A percentile compares a stretch with the other conserved stretches of the same genome.
Evolutionary conservation across 164 flowering plant species (phyloP).

Genomic region (Euptelea pleiosperma): DNA sequence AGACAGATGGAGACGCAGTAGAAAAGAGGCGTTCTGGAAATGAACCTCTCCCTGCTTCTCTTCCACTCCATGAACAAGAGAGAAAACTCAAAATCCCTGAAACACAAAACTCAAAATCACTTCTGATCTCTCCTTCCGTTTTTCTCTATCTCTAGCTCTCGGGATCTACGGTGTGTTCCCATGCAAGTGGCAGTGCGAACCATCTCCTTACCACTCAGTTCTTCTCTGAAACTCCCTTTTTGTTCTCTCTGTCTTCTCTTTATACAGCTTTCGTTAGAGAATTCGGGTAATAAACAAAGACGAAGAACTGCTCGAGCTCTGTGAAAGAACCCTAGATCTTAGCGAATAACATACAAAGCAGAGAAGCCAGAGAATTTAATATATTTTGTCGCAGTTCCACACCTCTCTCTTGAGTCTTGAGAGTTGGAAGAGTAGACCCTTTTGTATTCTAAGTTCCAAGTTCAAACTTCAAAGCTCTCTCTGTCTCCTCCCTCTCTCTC

Average conservation of each 20-base stretch:
- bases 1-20: constrained; percentile 27
- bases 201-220: constrained; percentile 18
- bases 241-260: background rate
- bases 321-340: constrained; percentile 18
- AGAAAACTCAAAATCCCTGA: background rate
- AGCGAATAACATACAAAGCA: constrained; percentile 2
- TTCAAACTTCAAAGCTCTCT: too few relatives aligned
- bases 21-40: constrained; percentile 9
- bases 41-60: constrained; percentile 13
- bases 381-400: too few relatives aligned
- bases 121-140: background rate
- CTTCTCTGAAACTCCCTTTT: constrained; percentile 3
- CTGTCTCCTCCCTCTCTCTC: constrained; percentile 4
- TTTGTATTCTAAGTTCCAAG: too few relatives aligned
- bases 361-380: constrained; percentile 6
- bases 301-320: constrained; percentile 10
- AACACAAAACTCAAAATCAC: background rate
- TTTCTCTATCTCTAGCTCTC: background rate
- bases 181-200: constrained; percentile 18
- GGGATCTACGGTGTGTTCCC: constrained; percentile 14
- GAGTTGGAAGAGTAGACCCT: too few relatives aligned
- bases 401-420: too few relatives aligned
- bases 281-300: constrained; percentile 6
- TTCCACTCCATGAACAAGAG: constrained; percentile 22
- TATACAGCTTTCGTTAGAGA: constrained; percentile 4